These are phyloP conservation scores for Trichosporon faecale DNA, from an alignment of 1,284 basidiomycete species.

Conservation along the genomic window DNA sequence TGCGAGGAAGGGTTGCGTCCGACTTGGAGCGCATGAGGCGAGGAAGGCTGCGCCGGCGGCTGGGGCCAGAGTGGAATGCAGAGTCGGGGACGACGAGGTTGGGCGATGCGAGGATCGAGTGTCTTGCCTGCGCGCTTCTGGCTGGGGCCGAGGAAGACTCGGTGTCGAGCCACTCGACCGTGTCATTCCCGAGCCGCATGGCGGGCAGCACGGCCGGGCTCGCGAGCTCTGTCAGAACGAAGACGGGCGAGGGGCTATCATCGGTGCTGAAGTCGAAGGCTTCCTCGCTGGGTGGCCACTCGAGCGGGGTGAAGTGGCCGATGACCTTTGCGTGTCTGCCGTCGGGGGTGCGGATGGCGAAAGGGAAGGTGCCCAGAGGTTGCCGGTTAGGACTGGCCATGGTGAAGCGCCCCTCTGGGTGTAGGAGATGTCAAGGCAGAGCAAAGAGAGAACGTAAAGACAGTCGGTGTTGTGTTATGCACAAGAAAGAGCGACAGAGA, in stretches of 20 bases:
- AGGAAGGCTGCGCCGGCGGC: not conserved
- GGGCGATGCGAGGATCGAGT: not conserved
- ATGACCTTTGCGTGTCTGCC: conserved; percentile 3
- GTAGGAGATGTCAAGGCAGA: not conserved
- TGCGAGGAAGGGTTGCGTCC: not conserved
- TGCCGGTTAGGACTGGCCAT: not conserved
- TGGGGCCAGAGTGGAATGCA: not conserved
- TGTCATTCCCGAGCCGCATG: not conserved
- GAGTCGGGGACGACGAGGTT: not conserved
- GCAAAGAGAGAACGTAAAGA: not conserved
- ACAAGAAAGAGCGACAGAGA: not conserved
- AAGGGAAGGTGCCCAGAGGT: conserved; percentile 1
- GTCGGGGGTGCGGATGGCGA: conserved; percentile 5
- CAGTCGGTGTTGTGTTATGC: conserved; percentile 1
- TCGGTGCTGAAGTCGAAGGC: not conserved
- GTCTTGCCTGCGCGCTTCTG: not conserved
- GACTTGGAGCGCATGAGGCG: conserved; percentile 4
- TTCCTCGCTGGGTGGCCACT: not conserved
- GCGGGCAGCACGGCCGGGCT: not conserved
- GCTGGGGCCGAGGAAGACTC: not conserved
- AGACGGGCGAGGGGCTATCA: not conserved
- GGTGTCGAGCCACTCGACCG: not conserved
- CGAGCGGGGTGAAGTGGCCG: conserved; percentile 5
- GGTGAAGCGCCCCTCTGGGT: not conserved
- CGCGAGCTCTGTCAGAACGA: not conserved